Evolutionary conservation across 192 early-diverging fungal genomes (phyloP), one percentile per base, ranked within the genome.

Genomic region (Paraglomus brasilianum): DNA sequence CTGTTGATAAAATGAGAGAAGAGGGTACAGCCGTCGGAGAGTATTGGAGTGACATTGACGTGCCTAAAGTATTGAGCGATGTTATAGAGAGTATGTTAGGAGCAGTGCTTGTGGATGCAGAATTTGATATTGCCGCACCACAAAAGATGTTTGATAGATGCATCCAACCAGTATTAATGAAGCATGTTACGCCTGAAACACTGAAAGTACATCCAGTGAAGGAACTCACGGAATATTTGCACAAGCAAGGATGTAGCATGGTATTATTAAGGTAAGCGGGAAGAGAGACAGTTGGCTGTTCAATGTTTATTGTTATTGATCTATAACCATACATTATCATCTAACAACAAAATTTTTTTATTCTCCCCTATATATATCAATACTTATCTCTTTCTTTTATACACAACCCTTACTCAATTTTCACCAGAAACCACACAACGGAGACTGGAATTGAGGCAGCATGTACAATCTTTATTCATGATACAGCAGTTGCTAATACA

Each of bases 11-110:
- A 36, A 69, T 79, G 63, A 61, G 74, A 55, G 55, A 77, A 0
- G 44, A 52, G 9, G 75, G 73, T 1, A 58, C 66, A 21, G 66
- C 39, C 71, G 66, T 80, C 75, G 66, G 85, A 9, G 89, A 93
- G 59, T 95, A 89, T 68, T 93, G 93, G 94, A 79, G 82, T 43
- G 76, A 88, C 40, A 70, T 91, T n/a, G 79, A 81, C 9, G 85
- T 93, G n/a, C 95, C 95, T 21, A 98, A 98, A 66, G 89, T 92
- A 0, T 72, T 93, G 48, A 89, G 89, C 8, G 95, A 98, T 79
- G 72, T 95, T 1, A 82, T 95, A n/a, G 95, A 98, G 75, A 88
- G 91, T 44, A 82, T 95, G 44, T 44, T 94, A 11, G 95, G 95
- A 4, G 94, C 95, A 6, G 77, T 95, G 5, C 92, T 90, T 72